Base-by-base conservation (phyloP, 129 eudicot genomes). In the Deinandra increscens region DNA sequence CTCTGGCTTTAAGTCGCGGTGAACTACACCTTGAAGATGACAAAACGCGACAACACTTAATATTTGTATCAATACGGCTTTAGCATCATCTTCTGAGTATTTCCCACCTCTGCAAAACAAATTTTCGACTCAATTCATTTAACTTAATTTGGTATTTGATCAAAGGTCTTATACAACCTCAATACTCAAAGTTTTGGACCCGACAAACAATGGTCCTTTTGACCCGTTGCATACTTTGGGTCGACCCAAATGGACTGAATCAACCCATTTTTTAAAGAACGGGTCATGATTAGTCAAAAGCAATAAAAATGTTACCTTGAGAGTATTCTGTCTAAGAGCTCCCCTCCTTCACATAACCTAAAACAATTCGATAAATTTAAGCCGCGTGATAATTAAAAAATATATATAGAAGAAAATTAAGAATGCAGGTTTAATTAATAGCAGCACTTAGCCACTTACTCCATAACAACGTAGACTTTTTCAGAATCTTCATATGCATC, bases 21-120 rank as follows among this genome's bases (percentile, higher is more conserved):
- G 99, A 17, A 94, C 99, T 48, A 94, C 99, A 19, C 99, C 99
- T 78, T 94, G 99, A 66, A 94, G 89, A 86, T 94, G 99, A 78
- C 97, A 94, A 79, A 85, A 93, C 31, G 98, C 79, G 74, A 89
- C 98, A 58, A 90, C 87, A 60, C 84, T 94, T 13, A 94, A 66
- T 71, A 94, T 90, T 70, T 94, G 99, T 18, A 82, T 65, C 84
- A 94, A 80, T 41, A 94, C 88, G 4, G 69, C 73, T 80, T 87
- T 94, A 15, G 99, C 99, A 70, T 94, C 99, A 37, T 87, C 99
- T 87, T 94, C 99, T 1, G 88, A 61, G 76, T 89, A 94, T 56
- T 85, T 94, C 15, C 97, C 99, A 44, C 99, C 99, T 81, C 99
- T 94, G 77, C 66, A 73, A 60, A 49, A 34, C 38, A 77, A 62